Percentiles rank a stretch among this genome's conserved stretches.
Evolutionary conservation across 2,329 filamentous ascomycete species (phyloP).

Genomic region (Teratosphaeria gauchensis): DNA sequence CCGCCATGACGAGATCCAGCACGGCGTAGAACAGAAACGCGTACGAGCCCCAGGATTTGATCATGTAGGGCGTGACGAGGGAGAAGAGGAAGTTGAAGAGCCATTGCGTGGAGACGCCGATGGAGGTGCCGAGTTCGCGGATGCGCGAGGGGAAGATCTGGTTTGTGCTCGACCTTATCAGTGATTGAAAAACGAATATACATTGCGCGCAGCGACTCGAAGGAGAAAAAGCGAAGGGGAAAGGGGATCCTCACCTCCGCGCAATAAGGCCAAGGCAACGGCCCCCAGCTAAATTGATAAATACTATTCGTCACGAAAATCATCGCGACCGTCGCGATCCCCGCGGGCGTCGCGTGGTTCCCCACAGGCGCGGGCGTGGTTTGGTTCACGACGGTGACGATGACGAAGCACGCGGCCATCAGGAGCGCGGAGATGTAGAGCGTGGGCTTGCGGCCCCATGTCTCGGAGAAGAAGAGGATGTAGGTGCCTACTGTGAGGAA

Average conservation of each 20-base stretch:
- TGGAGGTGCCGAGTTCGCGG: slow-evolving; percentile 41
- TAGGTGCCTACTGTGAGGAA: neutral
- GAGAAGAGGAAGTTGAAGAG: slow-evolving; percentile 43
- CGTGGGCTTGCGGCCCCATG: slow-evolving; percentile 11
- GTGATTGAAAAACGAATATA: no score
- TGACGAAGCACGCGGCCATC: slow-evolving; percentile 29
- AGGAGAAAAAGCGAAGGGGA: no score
- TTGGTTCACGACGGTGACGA: slow-evolving; percentile 25
- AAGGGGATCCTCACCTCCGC: slow-evolving; percentile 22
- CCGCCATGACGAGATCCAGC: slow-evolving; percentile 35
- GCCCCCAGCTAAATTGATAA: slow-evolving; percentile 46
- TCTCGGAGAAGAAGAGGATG: slow-evolving; percentile 1
- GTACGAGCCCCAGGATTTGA: slow-evolving; percentile 41
- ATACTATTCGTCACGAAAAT: slow-evolving; percentile 48
- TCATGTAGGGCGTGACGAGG: slow-evolving; percentile 42
- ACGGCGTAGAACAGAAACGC: slow-evolving; percentile 36
- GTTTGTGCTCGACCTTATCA: no score
- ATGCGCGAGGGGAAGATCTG: slow-evolving; percentile 46
- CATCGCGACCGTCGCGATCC: slow-evolving; percentile 44
- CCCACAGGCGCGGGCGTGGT: slow-evolving; percentile 17
- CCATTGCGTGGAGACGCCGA: slow-evolving; percentile 43
- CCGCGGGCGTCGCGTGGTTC: slow-evolving; percentile 26
- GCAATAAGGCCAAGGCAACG: slow-evolving; percentile 44
- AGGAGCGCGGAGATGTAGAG: slow-evolving; percentile 18
- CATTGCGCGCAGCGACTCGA: no score